Conservation (phyloP, 2,329 filamentous ascomycete species). For the Ophiobolus disseminans region DNA sequence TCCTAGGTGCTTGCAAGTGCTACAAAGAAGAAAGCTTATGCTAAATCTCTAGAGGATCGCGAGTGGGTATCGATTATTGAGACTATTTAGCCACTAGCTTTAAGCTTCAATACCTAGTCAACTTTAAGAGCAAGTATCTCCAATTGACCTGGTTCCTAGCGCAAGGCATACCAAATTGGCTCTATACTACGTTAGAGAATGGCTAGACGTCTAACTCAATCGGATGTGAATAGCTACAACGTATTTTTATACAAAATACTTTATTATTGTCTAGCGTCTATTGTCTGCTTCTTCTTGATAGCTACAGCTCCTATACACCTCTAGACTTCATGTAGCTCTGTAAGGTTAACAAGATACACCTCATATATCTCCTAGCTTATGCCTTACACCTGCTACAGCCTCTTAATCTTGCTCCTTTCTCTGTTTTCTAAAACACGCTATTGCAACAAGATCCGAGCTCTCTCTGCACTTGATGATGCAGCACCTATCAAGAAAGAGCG, state of each 20-base stretch:
- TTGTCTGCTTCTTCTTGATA: constrained; percentile 13
- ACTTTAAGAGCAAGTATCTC: constrained; percentile 24
- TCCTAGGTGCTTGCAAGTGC: constrained; percentile 10
- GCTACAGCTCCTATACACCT: constrained; percentile 11
- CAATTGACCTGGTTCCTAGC: constrained; percentile 19
- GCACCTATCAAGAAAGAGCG: constrained; percentile 18
- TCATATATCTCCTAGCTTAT: constrained; percentile 15
- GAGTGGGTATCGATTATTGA: constrained; percentile 27
- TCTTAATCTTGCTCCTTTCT: constrained; percentile 19
- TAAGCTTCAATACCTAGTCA: constrained; percentile 13
- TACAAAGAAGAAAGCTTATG: constrained; percentile 22
- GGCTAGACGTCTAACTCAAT: constrained; percentile 19
- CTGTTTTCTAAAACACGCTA: constrained; percentile 13
- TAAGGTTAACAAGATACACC: constrained; percentile 3
- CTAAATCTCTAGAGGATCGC: constrained; percentile 21
- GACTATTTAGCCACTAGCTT: constrained; percentile 9
- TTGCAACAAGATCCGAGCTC: constrained; percentile 8
- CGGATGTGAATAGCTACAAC: constrained; percentile 8
- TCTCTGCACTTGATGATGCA: constrained; percentile 13
- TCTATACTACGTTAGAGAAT: constrained; percentile 18
- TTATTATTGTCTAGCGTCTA: background rate
- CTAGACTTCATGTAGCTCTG: constrained; percentile 8
- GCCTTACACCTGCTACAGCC: constrained; percentile 19
- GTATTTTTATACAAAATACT: constrained; percentile 12
- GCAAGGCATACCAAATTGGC: constrained; percentile 11